Evolutionary conservation across 1,284 basidiomycete species (phyloP), one percentile per base, ranked within the genome.

Genomic region (Vanrija sp.): DNA sequence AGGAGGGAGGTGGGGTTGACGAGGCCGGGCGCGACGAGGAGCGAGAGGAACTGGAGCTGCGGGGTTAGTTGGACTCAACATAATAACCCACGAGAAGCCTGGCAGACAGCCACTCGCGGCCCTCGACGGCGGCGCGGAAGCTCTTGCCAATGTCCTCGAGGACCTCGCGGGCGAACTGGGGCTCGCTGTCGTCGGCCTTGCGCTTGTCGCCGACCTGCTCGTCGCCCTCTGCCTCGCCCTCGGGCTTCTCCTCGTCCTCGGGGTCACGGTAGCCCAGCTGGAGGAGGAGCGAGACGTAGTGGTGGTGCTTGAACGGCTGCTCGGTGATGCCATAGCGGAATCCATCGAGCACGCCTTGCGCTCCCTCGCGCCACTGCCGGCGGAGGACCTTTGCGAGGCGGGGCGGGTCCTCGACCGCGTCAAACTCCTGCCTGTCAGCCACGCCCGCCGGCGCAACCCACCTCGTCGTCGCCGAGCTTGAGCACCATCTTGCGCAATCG

Each of bases 21-120:
- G 2, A 95, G 78, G 47, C 83, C 81, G 12, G 89, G 82, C 27
- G 86, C 80, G 25, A 88, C 85, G 41, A 95, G 76, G 65, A 92
- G 87, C 0, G 91, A 87, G 66, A 96, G 94, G 72, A 96, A 89
- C 63, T 91, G 88, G 19, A 94, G 85, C 89, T 94, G 64, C 9
- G 9, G 39, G 18, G 45, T 56, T 41, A 42, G 9, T 22, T 15
- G n/a, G 4, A 24, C 14, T 10, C 8, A 41, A 19, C n/a, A 37
- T 48, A 16, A 0, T 18, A 15, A 80, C 89, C 73, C 69, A 94
- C 91, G 62, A 85, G 87, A 63, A 92, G 80, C 52, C 92, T 82
- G 37, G 87, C 86, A 62, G 92, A 87, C 65, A 89, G 81, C 93
- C 92, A 96, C 54, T 87, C 84, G 20, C 91, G 77, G 61, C 87